Evolutionary conservation across 441 rosid species (phyloP).

Genomic region (Mallotus japonicus): DNA sequence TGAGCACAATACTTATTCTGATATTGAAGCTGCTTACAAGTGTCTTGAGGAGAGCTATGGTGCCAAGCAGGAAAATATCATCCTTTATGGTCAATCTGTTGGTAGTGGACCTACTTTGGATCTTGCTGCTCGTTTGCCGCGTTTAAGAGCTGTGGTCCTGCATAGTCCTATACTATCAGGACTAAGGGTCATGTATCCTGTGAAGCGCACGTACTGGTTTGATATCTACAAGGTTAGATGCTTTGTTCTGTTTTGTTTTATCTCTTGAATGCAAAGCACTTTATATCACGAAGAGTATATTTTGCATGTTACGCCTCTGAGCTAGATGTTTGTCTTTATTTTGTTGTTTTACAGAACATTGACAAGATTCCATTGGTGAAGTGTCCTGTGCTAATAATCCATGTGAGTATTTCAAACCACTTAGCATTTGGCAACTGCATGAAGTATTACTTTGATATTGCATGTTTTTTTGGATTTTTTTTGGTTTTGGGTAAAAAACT

Average conservation of each 20-base stretch:
- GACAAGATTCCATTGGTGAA: slow-evolving; percentile 91
- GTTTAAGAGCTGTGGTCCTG: slow-evolving; percentile 75
- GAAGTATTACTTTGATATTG: not conserved
- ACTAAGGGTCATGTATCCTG: slow-evolving; percentile 95
- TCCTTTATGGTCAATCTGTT: slow-evolving; percentile 96
- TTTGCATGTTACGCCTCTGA: slow-evolving; percentile 12
- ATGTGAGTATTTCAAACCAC: slow-evolving; percentile 53
- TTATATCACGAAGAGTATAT: not conserved
- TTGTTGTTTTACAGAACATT: slow-evolving; percentile 61
- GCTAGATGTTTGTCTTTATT: slow-evolving; percentile 15
- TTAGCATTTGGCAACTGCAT: slow-evolving; percentile 15
- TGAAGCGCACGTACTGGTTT: slow-evolving; percentile 93
- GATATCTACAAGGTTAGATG: slow-evolving; percentile 87
- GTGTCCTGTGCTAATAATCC: slow-evolving; percentile 92
- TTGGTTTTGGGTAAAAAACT: not conserved
- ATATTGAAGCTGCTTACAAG: slow-evolving; percentile 92
- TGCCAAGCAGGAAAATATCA: slow-evolving; percentile 78
- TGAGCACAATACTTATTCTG: slow-evolving; percentile 91
- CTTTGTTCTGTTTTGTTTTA: slow-evolving; percentile 8
- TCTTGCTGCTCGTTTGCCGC: slow-evolving; percentile 77
- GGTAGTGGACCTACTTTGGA: slow-evolving; percentile 99
- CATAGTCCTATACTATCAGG: slow-evolving; percentile 98
- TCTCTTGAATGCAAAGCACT: not conserved
- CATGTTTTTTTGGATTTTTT: slow-evolving; percentile 1
- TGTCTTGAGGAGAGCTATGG: slow-evolving; percentile 93